These are phyloP conservation scores for Monosporascus sp. DNA, from an alignment of 2,329 filamentous ascomycete genomes.

Conservation along the genomic window DNA sequence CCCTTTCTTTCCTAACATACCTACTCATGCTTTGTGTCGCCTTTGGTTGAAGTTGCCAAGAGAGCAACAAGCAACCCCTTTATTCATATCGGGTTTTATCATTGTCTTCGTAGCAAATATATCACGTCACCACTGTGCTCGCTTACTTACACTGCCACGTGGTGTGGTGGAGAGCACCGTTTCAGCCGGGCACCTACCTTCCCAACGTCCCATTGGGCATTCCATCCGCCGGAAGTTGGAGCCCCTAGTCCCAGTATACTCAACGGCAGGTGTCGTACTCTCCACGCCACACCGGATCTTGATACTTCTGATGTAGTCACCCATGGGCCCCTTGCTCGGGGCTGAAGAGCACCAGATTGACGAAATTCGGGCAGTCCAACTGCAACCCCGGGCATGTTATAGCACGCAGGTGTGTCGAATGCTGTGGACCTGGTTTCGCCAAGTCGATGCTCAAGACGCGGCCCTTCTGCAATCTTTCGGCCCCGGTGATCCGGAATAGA, in stretches of 20 bases:
- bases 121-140: too few relatives aligned
- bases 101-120: too few relatives aligned
- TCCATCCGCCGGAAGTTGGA: constrained; percentile 12
- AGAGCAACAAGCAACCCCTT: too few relatives aligned
- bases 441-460: constrained; percentile 21
- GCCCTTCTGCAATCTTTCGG: constrained; percentile 30
- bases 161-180: too few relatives aligned
- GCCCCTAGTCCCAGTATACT: constrained; percentile 17
- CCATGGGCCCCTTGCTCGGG: constrained; percentile 24
- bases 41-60: too few relatives aligned
- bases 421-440: constrained; percentile 18
- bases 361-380: constrained; percentile 25
- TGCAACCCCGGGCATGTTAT: constrained; percentile 29
- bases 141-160: too few relatives aligned
- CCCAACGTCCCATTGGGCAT: constrained; percentile 16
- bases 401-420: constrained; percentile 24
- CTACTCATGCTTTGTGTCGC: too few relatives aligned
- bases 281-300: constrained; percentile 29
- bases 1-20: too few relatives aligned
- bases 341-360: constrained; percentile 32
- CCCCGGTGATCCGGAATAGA: constrained; percentile 32
- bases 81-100: too few relatives aligned
- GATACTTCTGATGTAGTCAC: constrained; percentile 29
- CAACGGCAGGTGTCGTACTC: constrained; percentile 18
- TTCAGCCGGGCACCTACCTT: constrained; percentile 3